phyloP scores from a whole-genome alignment of 768 basidiomycete species.

The Leccinum rimulosum region DNA sequence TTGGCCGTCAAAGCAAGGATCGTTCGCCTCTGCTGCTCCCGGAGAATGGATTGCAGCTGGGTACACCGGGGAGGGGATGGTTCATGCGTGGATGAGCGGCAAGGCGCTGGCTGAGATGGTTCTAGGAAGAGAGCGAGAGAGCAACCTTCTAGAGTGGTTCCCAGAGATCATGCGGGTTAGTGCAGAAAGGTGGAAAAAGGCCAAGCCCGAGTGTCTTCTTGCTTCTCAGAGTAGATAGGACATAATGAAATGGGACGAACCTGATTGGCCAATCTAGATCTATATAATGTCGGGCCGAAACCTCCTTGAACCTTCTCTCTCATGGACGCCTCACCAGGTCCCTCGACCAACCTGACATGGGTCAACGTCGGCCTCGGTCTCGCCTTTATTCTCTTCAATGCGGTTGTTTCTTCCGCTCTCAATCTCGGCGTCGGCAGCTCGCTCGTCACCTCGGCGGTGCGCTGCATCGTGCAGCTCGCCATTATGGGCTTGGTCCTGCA shows the following conservation, averaged over 20 bases:
- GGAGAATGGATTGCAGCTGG: slow-evolving; percentile 77
- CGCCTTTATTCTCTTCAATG: slow-evolving; percentile 72
- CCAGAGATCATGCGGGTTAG: slow-evolving; percentile 49
- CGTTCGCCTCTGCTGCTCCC: slow-evolving; percentile 28
- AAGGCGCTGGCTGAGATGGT: slow-evolving; percentile 61
- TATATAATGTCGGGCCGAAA: not conserved
- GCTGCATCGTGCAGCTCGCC: slow-evolving; percentile 78
- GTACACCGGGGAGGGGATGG: slow-evolving; percentile 74
- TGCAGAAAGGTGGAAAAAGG: slow-evolving; percentile 52
- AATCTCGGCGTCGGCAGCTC: slow-evolving; percentile 68
- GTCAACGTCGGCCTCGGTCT: slow-evolving; percentile 74
- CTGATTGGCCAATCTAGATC: not conserved
- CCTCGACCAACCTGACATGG: slow-evolving; percentile 50
- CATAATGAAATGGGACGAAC: not conserved
- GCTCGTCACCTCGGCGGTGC: slow-evolving; percentile 63
- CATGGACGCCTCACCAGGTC: slow-evolving; percentile 33
- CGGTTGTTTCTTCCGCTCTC: slow-evolving; percentile 58
- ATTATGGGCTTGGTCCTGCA: slow-evolving; percentile 70
- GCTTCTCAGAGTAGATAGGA: slow-evolving; percentile 5
- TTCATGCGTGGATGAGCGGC: slow-evolving; percentile 66
- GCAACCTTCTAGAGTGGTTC: slow-evolving; percentile 41
- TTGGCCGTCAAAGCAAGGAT: not conserved
- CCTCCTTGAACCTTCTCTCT: not conserved
- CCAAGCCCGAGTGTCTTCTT: slow-evolving; percentile 43
- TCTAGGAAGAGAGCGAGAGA: slow-evolving; percentile 34